phyloP scores from a whole-genome alignment of 768 basidiomycete species.

The Pholiota conissans region DNA sequence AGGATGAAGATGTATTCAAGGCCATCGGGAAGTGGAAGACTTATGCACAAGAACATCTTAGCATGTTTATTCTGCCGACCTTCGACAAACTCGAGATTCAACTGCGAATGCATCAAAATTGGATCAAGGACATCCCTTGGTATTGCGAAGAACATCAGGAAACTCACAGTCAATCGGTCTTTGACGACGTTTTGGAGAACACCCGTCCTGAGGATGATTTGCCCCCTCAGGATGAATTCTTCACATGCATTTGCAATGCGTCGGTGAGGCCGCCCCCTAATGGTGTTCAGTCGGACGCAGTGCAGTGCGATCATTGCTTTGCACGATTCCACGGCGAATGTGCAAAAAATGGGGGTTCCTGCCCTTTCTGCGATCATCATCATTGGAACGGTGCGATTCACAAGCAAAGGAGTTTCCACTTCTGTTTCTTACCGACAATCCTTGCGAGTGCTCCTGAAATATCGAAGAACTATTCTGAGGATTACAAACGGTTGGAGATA shows the following conservation, averaged over 20 bases:
- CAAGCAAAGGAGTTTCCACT: conserved; percentile 83
- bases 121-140: conserved; percentile 80
- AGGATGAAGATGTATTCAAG: conserved; percentile 66
- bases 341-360: conserved; percentile 86
- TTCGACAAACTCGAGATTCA: conserved; percentile 75
- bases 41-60: conserved; percentile 70
- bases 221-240: conserved; percentile 78
- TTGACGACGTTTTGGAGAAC: conserved; percentile 73
- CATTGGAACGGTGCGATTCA: conserved; percentile 88
- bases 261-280: conserved; percentile 81
- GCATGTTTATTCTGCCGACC: conserved; percentile 69
- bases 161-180: conserved; percentile 61
- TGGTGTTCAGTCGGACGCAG: conserved; percentile 75
- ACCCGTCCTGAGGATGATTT: conserved; percentile 79
- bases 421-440: conserved; percentile 74
- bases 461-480: conserved; percentile 74
- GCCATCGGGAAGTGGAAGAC: conserved; percentile 73
- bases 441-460: conserved; percentile 75
- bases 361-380: conserved; percentile 89
- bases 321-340: conserved; percentile 86
- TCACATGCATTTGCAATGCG: conserved; percentile 79
- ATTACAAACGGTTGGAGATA: conserved; percentile 78
- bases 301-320: conserved; percentile 88
- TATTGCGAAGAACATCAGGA: conserved; percentile 67
- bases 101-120: conserved; percentile 63